Evolutionary conservation across 495 filamentous ascomycete genomes (phyloP).

Genomic region (Aspergillus biplanus): DNA sequence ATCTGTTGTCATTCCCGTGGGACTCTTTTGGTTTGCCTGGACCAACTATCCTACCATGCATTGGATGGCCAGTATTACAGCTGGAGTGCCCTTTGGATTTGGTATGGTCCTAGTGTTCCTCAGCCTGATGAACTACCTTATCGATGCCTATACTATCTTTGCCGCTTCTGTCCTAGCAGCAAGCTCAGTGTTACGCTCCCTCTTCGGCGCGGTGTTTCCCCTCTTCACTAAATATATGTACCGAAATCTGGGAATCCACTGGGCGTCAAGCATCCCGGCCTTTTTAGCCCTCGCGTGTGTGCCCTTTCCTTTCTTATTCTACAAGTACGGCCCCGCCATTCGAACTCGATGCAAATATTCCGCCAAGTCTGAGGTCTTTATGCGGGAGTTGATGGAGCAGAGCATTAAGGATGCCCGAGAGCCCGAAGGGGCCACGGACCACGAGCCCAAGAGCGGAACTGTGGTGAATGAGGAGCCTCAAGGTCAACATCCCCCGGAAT

Average conservation of each 20-base stretch:
- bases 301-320: conserved; percentile 71
- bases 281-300: conserved; percentile 68
- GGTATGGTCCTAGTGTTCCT: conserved; percentile 67
- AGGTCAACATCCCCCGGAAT: background rate
- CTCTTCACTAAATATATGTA: conserved; percentile 74
- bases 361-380: conserved; percentile 53
- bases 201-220: conserved; percentile 71
- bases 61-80: conserved; percentile 60
- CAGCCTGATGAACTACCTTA: conserved; percentile 65
- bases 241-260: conserved; percentile 65
- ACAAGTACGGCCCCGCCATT: conserved; percentile 63
- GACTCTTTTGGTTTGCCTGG: conserved; percentile 62
- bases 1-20: conserved; percentile 31
- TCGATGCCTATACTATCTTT: conserved; percentile 70
- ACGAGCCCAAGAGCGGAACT: background rate
- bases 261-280: conserved; percentile 68
- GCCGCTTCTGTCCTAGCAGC: conserved; percentile 71
- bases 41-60: conserved; percentile 62
- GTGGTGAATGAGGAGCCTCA: background rate
- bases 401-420: background rate
- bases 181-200: conserved; percentile 60
- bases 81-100: conserved; percentile 63
- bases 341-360: conserved; percentile 67
- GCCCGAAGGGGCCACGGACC: background rate
- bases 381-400: conserved; percentile 48